A percentile compares a stretch with the other conserved stretches of the same genome.
Evolutionary conservation across 2,329 filamentous ascomycete genomes (phyloP).

Genomic region (Didymella exigua): DNA sequence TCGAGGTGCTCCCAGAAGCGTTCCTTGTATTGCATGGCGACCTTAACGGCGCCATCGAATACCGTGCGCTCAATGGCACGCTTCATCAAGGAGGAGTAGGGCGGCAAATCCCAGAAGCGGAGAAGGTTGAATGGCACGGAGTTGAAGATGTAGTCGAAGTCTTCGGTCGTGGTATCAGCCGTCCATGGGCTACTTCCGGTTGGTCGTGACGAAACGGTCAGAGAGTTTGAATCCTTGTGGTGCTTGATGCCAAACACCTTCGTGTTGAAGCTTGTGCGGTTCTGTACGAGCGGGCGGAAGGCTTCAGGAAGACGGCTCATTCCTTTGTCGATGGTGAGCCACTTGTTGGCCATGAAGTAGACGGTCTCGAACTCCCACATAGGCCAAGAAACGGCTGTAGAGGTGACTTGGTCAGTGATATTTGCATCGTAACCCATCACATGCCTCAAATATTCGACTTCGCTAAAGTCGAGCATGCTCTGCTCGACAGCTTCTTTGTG

Average conservation of each 20-base stretch:
- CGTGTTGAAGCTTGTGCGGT: slow-evolving; percentile 59
- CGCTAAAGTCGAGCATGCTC: slow-evolving; percentile 66
- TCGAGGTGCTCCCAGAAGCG: slow-evolving; percentile 62
- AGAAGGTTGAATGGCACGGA: slow-evolving; percentile 66
- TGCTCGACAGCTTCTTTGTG: slow-evolving; percentile 58
- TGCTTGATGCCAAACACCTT: slow-evolving; percentile 62
- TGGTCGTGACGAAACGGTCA: slow-evolving; percentile 61
- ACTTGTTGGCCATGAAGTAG: slow-evolving; percentile 63
- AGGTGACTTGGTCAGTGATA: slow-evolving; percentile 50
- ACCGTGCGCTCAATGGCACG: slow-evolving; percentile 54
- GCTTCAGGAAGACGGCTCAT: slow-evolving; percentile 62
- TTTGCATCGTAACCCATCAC: slow-evolving; percentile 61
- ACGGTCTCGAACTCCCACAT: slow-evolving; percentile 54
- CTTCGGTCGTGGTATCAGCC: slow-evolving; percentile 49
- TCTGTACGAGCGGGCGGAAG: slow-evolving; percentile 64
- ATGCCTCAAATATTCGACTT: slow-evolving; percentile 65
- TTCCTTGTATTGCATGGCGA: slow-evolving; percentile 68
- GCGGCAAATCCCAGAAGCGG: slow-evolving; percentile 62
- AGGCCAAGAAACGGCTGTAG: slow-evolving; percentile 51
- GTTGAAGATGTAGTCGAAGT: slow-evolving; percentile 68
- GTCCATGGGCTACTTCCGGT: slow-evolving; percentile 46
- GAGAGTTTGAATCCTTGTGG: slow-evolving; percentile 54
- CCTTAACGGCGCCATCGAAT: slow-evolving; percentile 56
- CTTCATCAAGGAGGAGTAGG: slow-evolving; percentile 53
- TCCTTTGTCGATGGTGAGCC: slow-evolving; percentile 66